A percentile compares a stretch with the other conserved stretches of the same genome.
Conservation (phyloP, 2,329 filamentous ascomycete species). For the Orbilia quercus region DNA sequence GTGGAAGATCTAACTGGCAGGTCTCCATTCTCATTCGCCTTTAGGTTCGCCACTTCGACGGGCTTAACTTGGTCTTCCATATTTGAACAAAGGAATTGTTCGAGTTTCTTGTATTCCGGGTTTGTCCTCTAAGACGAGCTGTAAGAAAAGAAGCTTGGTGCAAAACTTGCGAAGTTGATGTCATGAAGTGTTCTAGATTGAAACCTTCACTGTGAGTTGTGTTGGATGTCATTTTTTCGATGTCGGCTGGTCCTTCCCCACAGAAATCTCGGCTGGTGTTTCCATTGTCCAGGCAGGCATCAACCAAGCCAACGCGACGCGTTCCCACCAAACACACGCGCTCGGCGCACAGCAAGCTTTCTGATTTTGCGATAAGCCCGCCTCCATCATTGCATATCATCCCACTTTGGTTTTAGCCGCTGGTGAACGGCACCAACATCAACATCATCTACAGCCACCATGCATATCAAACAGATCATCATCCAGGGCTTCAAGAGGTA, state of each 20-base stretch:
- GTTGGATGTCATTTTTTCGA: constrained; percentile 56
- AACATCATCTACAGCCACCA: constrained; percentile 64
- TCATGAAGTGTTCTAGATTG: background rate
- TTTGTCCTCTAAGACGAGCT: background rate
- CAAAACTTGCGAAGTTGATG: constrained; percentile 27
- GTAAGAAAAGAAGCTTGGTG: background rate
- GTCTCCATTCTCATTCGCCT: constrained; percentile 8
- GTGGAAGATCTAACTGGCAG: background rate
- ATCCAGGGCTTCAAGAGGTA: constrained; percentile 99
- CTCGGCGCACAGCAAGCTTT: constrained; percentile 40
- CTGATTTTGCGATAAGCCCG: constrained; percentile 43
- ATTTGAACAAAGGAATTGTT: constrained; percentile 5
- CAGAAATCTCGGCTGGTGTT: constrained; percentile 24
- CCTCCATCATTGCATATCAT: constrained; percentile 19
- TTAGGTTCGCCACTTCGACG: constrained; percentile 1
- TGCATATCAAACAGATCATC: constrained; percentile 99
- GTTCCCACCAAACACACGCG: constrained; percentile 52
- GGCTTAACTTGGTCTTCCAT: constrained; percentile 23
- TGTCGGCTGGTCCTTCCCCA: constrained; percentile 39
- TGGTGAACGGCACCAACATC: constrained; percentile 55
- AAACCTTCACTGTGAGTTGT: constrained; percentile 20
- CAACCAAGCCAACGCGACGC: constrained; percentile 49
- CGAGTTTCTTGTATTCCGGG: background rate
- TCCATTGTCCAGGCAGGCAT: constrained; percentile 15
- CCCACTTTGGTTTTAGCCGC: constrained; percentile 42